Percentiles rank a stretch among this genome's conserved stretches.
phyloP scores from a whole-genome alignment of 805 yeast species.

The Candida nanaspora region DNA sequence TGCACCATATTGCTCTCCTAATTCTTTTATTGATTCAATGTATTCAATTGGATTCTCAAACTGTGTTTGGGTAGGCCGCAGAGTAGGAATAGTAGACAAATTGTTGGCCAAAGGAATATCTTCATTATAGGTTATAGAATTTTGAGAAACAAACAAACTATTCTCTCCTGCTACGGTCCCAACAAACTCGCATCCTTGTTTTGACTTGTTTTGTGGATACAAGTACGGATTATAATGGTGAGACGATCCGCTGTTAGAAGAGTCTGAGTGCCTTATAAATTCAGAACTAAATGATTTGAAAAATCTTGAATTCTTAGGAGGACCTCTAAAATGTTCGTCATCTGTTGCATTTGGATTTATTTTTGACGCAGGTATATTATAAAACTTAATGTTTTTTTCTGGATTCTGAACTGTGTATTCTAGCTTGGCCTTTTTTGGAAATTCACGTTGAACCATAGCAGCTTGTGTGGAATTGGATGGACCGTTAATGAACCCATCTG shows the following conservation, averaged over 20 bases:
- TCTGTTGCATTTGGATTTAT: not conserved
- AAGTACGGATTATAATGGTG: slow-evolving; percentile 38
- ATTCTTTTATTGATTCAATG: slow-evolving; percentile 42
- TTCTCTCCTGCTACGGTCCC: not conserved
- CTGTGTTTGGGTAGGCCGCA: slow-evolving; percentile 48
- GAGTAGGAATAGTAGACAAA: slow-evolving; percentile 39
- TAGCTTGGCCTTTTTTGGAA: no score
- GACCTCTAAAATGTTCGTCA: slow-evolving; percentile 8
- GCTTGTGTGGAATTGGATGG: no score
- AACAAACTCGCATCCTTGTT: not conserved
- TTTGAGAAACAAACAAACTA: not conserved
- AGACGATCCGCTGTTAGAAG: slow-evolving; percentile 5
- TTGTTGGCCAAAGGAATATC: not conserved
- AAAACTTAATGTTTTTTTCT: no score
- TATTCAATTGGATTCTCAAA: slow-evolving; percentile 61
- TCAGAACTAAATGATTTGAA: slow-evolving; percentile 14
- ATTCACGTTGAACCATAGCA: no score
- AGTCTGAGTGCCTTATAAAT: slow-evolving; percentile 3
- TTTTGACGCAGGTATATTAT: not conserved
- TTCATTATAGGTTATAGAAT: not conserved
- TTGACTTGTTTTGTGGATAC: slow-evolving; percentile 33
- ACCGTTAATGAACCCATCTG: no score
- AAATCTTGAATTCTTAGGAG: slow-evolving; percentile 23
- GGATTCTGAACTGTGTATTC: no score
- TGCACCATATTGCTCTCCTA: slow-evolving; percentile 65